A percentile compares a stretch with the other conserved stretches of the same genome.
These are phyloP conservation scores for Nicotiana sylvestris DNA, from an alignment of 257 asterid species.

Conservation along the genomic window DNA sequence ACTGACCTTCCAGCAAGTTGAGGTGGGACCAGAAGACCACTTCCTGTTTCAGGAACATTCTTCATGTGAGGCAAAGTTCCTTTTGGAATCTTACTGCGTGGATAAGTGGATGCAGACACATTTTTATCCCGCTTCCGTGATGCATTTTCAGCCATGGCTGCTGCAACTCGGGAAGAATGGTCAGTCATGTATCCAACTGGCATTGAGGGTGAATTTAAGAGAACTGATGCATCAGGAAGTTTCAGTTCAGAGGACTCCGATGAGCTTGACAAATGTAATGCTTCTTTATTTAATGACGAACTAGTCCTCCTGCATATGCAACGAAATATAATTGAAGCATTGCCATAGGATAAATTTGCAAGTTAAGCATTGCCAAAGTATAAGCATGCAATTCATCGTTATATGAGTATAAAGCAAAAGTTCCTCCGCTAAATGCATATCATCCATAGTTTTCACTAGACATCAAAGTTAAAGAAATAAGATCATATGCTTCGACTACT, in stretches of 20 bases:
- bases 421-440: background rate
- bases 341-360: background rate
- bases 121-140: conserved; percentile 66
- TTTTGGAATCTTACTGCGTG: conserved; percentile 70
- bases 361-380: background rate
- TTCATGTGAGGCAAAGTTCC: conserved; percentile 55
- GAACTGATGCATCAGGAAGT: conserved; percentile 78
- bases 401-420: background rate
- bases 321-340: background rate
- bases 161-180: conserved; percentile 80
- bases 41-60: conserved; percentile 59
- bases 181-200: conserved; percentile 34
- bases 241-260: conserved; percentile 35
- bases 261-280: conserved; percentile 22
- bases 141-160: conserved; percentile 71
- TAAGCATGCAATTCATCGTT: background rate
- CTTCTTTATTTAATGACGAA: conserved; percentile 26
- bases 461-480: background rate
- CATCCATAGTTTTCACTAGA: background rate
- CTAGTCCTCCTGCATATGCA: conserved; percentile 27
- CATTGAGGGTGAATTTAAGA: conserved; percentile 58
- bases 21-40: conserved; percentile 68
- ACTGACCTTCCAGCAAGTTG: conserved; percentile 81
- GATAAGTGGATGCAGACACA: conserved; percentile 31
- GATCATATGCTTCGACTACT: background rate